These are phyloP conservation scores for Alternaria viburni DNA, from an alignment of 2,329 filamentous ascomycete genomes.

Conservation along the genomic window DNA sequence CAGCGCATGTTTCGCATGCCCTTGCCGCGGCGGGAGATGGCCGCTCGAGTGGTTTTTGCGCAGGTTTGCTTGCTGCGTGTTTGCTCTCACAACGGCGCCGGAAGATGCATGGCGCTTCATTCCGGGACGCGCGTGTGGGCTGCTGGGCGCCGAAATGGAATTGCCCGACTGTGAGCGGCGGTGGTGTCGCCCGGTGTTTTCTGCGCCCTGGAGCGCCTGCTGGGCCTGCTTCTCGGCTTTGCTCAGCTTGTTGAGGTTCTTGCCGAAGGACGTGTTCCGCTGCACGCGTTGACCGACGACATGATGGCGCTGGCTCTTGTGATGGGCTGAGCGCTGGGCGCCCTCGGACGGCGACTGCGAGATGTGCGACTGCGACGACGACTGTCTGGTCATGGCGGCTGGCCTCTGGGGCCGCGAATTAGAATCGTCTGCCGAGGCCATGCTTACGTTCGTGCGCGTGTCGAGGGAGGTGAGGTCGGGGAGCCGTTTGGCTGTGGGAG, in stretches of 20 bases:
- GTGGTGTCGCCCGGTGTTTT: constrained; percentile 41
- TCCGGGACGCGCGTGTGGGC: constrained; percentile 42
- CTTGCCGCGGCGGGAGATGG: constrained; percentile 51
- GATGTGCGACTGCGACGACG: constrained; percentile 46
- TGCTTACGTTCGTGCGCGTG: constrained; percentile 35
- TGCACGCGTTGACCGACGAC: constrained; percentile 51
- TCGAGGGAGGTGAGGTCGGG: constrained; percentile 15
- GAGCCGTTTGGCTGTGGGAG: constrained; percentile 15
- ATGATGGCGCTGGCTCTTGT: constrained; percentile 48
- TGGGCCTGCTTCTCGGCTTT: constrained; percentile 37
- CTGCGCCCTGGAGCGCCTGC: constrained; percentile 34
- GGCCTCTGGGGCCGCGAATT: constrained; percentile 47
- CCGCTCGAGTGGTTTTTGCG: constrained; percentile 55
- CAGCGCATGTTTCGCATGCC: constrained; percentile 48
- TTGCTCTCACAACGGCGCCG: constrained; percentile 44
- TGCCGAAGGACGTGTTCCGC: constrained; percentile 49
- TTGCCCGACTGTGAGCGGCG: constrained; percentile 48
- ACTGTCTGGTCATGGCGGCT: constrained; percentile 43
- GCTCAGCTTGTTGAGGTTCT: constrained; percentile 52
- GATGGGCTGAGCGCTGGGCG: constrained; percentile 31
- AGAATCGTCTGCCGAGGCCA: constrained; percentile 44
- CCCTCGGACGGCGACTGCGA: constrained; percentile 49
- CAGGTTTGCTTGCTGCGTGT: constrained; percentile 43
- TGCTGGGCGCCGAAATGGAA: constrained; percentile 43
- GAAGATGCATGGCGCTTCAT: constrained; percentile 54